A percentile compares a stretch with the other conserved stretches of the same genome.
phyloP scores from a whole-genome alignment of 331 rosid genomes.

The Spiraea crenata region DNA sequence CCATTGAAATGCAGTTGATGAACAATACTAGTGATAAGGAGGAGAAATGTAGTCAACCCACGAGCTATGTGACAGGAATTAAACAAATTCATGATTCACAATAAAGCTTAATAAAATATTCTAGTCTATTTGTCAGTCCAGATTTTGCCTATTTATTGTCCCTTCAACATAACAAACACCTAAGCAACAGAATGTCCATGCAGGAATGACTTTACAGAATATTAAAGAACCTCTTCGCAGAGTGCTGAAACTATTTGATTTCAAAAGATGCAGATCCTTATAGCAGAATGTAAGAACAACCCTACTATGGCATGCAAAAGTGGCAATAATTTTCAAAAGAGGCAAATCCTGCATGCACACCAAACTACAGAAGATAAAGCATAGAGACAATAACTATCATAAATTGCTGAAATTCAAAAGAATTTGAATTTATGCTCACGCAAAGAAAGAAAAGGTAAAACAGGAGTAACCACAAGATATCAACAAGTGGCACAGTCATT shows the following conservation, averaged over 20 bases:
- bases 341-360: background rate
- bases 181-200: background rate
- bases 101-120: background rate
- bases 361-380: background rate
- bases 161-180: background rate
- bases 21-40: too few species aligned
- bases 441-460: too few species aligned
- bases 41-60: too few species aligned
- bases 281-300: too few species aligned
- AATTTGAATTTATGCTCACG: background rate
- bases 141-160: background rate
- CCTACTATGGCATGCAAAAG: background rate
- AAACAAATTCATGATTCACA: background rate
- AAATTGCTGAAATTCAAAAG: background rate
- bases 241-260: background rate
- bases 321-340: background rate
- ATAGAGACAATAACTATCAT: background rate
- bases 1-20: background rate
- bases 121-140: background rate
- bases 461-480: background rate
- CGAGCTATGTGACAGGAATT: background rate
- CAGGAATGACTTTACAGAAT: background rate
- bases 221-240: background rate
- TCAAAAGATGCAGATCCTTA: too few species aligned
- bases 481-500: background rate